A percentile compares a stretch with the other conserved stretches of the same genome.
phyloP scores from a whole-genome alignment of 306 rosid genomes.

The Hippophae gyantsensis region DNA sequence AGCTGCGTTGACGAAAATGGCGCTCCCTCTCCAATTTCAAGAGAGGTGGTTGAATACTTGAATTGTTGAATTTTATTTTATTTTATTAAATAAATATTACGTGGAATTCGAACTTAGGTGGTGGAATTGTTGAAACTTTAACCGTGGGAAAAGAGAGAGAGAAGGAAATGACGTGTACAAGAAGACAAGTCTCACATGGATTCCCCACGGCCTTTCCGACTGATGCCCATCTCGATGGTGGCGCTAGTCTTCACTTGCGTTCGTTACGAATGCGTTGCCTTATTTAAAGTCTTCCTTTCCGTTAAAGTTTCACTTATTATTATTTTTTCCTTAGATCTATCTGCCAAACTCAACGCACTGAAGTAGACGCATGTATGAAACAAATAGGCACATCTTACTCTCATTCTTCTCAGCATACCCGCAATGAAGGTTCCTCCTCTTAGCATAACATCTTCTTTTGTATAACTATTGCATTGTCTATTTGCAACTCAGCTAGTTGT shows the following conservation, averaged over 20 bases:
- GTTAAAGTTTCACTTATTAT: slow-evolving; percentile 44
- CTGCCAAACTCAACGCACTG: slow-evolving; percentile 11
- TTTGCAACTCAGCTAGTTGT: slow-evolving; percentile 14
- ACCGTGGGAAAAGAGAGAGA: neutral
- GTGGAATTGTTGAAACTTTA: too few species aligned
- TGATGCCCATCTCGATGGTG: slow-evolving; percentile 12
- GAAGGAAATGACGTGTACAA: slow-evolving; percentile 7
- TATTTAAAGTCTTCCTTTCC: slow-evolving; percentile 23
- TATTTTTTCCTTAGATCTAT: neutral
- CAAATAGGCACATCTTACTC: neutral
- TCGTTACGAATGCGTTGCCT: slow-evolving; percentile 43
- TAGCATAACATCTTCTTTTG: slow-evolving; percentile 1
- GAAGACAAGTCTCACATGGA: slow-evolving; percentile 62
- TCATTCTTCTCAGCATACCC: slow-evolving; percentile 22
- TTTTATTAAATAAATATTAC: too few species aligned
- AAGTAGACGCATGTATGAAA: slow-evolving; percentile 19
- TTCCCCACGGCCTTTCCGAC: slow-evolving; percentile 25
- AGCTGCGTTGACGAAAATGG: too few species aligned
- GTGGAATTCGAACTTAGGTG: too few species aligned
- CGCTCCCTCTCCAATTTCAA: too few species aligned
- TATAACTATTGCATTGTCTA: neutral
- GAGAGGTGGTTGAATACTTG: too few species aligned
- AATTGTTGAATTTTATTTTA: too few species aligned
- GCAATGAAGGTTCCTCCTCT: slow-evolving; percentile 55
- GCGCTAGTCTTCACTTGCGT: slow-evolving; percentile 32